Evolutionary conservation across 1,284 basidiomycete genomes (phyloP), one percentile per base, ranked within the genome.

Genomic region (Vanrija humicola): DNA sequence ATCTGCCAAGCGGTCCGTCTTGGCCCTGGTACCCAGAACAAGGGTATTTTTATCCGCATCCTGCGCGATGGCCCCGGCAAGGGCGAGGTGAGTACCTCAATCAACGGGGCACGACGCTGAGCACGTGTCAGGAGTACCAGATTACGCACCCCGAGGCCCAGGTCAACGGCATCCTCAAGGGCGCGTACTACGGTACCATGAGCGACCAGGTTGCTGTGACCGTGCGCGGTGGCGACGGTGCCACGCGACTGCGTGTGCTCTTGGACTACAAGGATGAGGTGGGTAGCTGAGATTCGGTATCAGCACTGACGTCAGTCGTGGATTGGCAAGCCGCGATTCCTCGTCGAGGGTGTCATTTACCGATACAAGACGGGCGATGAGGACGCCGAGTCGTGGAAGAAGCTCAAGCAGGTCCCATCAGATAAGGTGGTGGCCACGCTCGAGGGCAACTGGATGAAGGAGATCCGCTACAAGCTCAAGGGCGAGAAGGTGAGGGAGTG

Each of bases 231-330:
- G 85, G 85, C 6, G 80, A 81, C 57, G 82, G 81, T 18, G 78
- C 81, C 39, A 73, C 70, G 54, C 82, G 82, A 64, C 83, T 91
- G 65, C 82, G 93, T 52, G 82, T 90, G 7, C 82, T 98, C 56
- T 83, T 96, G 55, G 91, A 95, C 67, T 98, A 96, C 79, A 93
- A 93, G 78, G 95, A 98, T 69, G 93, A 98, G 84, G 88, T 89
- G 59, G 48, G 84, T 71, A 5, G 14, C 43, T 4, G 4, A n/a
- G 4, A 8, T 16, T 14, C 9, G 14, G 16, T 46, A 43, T 38
- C 16, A 19, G 6, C 14, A 38, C 38, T 45, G 48, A 48, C 48
- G 25, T 55, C 68, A 89, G 88, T 90, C 89, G 10, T 98, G 95
- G 95, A 81, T 98, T 44, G 88, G 91, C 46, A 86, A 82, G 65